Evolutionary conservation across 2,329 filamentous ascomycete genomes (phyloP).

Genomic region (Alternaria dauci): DNA sequence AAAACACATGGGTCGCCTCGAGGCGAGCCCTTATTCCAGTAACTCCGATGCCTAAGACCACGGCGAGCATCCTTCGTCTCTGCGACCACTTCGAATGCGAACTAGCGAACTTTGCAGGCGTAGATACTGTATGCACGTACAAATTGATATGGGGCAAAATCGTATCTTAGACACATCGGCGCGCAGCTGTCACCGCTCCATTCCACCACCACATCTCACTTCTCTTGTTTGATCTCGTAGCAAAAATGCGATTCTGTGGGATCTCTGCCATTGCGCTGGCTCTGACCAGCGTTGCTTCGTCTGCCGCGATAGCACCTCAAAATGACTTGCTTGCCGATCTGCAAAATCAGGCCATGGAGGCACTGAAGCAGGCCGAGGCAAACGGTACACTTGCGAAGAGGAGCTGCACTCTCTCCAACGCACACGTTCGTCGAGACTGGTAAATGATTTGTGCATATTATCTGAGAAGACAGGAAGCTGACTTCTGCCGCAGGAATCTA

Average conservation of each 20-base stretch:
- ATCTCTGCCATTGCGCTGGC: slow-evolving; percentile 14
- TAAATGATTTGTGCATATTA: neutral
- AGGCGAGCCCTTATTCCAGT: neutral
- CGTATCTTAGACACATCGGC: neutral
- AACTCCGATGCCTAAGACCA: neutral
- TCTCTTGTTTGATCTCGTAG: neutral
- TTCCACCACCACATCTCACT: neutral
- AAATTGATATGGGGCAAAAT: neutral
- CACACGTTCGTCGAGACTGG: slow-evolving; percentile 26
- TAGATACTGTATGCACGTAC: neutral
- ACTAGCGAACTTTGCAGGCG: neutral
- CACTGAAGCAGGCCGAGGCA: slow-evolving; percentile 15
- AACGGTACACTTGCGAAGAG: slow-evolving; percentile 13
- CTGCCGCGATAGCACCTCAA: slow-evolving; percentile 9
- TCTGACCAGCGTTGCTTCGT: slow-evolving; percentile 12
- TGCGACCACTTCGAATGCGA: neutral
- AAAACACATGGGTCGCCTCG: neutral
- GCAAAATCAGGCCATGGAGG: slow-evolving; percentile 21
- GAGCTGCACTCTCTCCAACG: slow-evolving; percentile 20
- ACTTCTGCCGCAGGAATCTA: neutral
- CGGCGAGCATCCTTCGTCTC: neutral
- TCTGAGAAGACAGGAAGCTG: neutral
- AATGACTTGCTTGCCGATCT: slow-evolving; percentile 9
- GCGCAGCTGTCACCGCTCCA: neutral
- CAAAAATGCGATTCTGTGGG: slow-evolving; percentile 10